Percentiles rank a stretch among this genome's conserved stretches.
Conservation (phyloP, 192 early-diverging fungal genomes). For the Coemansia sp. region DNA sequence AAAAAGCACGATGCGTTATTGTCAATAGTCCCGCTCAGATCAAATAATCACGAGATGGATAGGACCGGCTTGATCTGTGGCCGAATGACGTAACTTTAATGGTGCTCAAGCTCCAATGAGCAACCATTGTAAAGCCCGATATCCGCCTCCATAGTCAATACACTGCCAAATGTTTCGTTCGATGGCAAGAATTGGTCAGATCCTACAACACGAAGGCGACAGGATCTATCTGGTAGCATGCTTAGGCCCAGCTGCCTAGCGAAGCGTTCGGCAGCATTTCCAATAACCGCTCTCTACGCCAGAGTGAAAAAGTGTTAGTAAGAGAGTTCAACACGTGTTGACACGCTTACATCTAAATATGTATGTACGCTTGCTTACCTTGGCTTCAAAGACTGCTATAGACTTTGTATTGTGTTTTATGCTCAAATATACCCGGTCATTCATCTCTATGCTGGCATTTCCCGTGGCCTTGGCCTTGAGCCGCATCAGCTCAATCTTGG, state of each 20-base stretch:
- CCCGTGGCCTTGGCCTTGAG: constrained; percentile 49
- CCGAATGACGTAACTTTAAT: background rate
- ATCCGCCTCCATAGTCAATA: background rate
- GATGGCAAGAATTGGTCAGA: constrained; percentile 21
- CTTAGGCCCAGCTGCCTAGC: constrained; percentile 30
- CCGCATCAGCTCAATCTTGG: constrained; percentile 50
- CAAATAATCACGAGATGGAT: background rate
- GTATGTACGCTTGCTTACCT: constrained; percentile 11
- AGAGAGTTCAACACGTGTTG: background rate
- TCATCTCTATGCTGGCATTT: constrained; percentile 35
- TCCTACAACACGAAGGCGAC: constrained; percentile 16
- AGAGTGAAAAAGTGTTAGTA: background rate
- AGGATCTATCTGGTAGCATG: constrained; percentile 26
- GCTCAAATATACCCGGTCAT: constrained; percentile 38
- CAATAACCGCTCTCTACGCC: constrained; percentile 28
- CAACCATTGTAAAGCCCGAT: constrained; percentile 35
- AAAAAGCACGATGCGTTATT: background rate
- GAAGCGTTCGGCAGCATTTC: constrained; percentile 37
- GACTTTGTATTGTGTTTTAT: constrained; percentile 25
- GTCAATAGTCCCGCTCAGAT: background rate
- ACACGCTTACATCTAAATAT: background rate
- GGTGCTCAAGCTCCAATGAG: constrained; percentile 23
- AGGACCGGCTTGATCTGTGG: no score
- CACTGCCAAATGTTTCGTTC: constrained; percentile 25
- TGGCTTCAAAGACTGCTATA: constrained; percentile 30